Percentiles rank a stretch among this genome's conserved stretches.
Evolutionary conservation across 2,329 filamentous ascomycete species (phyloP).

Genomic region (Neodidymelliopsis sp.): DNA sequence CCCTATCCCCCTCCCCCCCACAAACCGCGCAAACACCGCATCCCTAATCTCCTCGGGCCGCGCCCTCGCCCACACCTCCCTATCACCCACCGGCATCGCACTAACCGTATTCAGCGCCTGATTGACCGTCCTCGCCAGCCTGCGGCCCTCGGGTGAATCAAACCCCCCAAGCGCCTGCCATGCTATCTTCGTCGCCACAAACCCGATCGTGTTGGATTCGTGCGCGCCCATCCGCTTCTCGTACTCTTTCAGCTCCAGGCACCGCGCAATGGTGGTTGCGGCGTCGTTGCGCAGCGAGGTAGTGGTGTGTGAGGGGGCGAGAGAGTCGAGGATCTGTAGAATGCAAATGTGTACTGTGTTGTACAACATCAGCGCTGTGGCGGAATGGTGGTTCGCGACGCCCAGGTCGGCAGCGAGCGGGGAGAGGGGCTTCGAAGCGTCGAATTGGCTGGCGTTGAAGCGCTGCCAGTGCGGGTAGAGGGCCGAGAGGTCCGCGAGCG

Average conservation of each 20-base stretch:
- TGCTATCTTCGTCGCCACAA: constrained; percentile 35
- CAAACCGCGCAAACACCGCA: constrained; percentile 6
- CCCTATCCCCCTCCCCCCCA: too few relatives aligned
- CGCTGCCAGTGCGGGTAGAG: constrained; percentile 22
- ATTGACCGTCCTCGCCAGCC: constrained; percentile 19
- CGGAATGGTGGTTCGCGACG: constrained; percentile 29
- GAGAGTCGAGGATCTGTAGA: constrained; percentile 27
- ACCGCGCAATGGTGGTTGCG: constrained; percentile 27
- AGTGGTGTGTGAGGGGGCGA: constrained; percentile 25
- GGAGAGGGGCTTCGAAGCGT: constrained; percentile 4
- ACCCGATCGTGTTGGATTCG: constrained; percentile 35
- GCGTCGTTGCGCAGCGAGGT: constrained; percentile 25
- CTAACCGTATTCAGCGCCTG: background rate
- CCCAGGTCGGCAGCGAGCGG: constrained; percentile 18
- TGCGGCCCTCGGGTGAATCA: constrained; percentile 29
- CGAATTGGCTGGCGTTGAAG: constrained; percentile 24
- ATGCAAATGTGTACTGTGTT: constrained; percentile 32
- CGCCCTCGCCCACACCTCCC: constrained; percentile 9
- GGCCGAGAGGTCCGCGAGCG: constrained; percentile 14
- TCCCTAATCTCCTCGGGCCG: constrained; percentile 8
- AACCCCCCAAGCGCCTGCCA: constrained; percentile 38
- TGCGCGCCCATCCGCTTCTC: constrained; percentile 23
- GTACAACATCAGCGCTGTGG: constrained; percentile 37
- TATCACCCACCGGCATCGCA: constrained; percentile 4
- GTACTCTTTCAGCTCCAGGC: constrained; percentile 31